phyloP scores from a whole-genome alignment of 139 green algal species.

The Nannochloris sp. region DNA sequence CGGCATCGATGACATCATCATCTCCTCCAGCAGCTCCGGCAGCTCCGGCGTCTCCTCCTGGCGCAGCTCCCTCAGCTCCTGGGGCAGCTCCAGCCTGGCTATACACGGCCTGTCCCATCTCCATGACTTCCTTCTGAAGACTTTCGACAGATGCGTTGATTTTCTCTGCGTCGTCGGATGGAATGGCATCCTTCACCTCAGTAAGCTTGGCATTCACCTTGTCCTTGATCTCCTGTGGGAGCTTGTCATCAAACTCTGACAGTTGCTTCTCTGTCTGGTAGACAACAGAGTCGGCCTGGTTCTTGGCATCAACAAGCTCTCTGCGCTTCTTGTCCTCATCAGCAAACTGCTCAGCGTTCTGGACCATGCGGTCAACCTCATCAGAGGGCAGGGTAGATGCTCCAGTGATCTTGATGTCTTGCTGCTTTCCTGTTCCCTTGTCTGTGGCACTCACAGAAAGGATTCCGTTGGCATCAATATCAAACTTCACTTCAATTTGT shows the following conservation, averaged over 20 bases:
- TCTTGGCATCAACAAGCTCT: conserved; percentile 91
- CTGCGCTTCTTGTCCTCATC: conserved; percentile 86
- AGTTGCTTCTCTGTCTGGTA: conserved; percentile 98
- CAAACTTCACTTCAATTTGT: conserved; percentile 97
- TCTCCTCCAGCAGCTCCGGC: conserved; percentile 25
- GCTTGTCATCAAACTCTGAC: conserved; percentile 94
- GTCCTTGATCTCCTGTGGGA: conserved; percentile 66
- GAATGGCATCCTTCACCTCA: conserved; percentile 58
- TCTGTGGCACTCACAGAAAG: conserved; percentile 86
- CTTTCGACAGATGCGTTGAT: conserved; percentile 87
- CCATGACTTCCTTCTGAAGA: conserved; percentile 88
- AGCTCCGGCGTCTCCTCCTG: conserved; percentile 21
- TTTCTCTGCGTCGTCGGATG: conserved; percentile 50
- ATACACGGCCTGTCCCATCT: conserved; percentile 88
- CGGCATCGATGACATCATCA: conserved; percentile 92
- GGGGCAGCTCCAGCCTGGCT: conserved; percentile 30
- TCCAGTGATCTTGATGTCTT: conserved; percentile 97
- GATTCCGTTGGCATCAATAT: conserved; percentile 99
- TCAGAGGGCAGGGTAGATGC: conserved; percentile 65
- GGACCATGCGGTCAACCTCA: conserved; percentile 93
- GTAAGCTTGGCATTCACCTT: conserved; percentile 81
- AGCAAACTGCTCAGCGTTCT: conserved; percentile 86
- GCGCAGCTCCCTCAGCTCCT: conserved; percentile 15
- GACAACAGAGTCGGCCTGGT: conserved; percentile 81
- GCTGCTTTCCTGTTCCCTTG: conserved; percentile 92